Evolutionary conservation across 306 rosid genomes (phyloP).

Genomic region (Malus orientalis): DNA sequence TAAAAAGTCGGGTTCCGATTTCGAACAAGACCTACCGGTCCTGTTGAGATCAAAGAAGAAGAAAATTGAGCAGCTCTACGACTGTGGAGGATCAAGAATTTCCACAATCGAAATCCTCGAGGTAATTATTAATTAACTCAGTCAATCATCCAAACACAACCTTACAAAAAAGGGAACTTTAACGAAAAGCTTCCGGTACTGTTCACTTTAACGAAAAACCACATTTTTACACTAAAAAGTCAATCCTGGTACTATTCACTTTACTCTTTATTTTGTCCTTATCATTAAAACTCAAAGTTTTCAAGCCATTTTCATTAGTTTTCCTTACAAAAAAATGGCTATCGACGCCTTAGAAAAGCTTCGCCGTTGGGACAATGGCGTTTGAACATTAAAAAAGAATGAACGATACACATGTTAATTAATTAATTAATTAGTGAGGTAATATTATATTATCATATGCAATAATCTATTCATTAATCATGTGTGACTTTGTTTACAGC

Average conservation of each 20-base stretch:
- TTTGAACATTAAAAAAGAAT: background rate
- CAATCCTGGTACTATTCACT: no score
- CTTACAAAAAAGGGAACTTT: background rate
- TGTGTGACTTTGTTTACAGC: constrained; percentile 29
- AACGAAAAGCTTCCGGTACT: no score
- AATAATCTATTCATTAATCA: background rate
- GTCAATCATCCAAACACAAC: background rate
- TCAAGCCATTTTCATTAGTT: no score
- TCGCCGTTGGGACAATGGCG: background rate
- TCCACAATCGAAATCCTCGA: constrained; percentile 67
- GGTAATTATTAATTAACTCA: constrained; percentile 22
- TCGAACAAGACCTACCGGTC: constrained; percentile 47
- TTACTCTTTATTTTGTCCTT: no score
- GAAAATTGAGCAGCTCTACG: constrained; percentile 39
- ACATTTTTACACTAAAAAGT: no score
- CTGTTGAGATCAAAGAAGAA: constrained; percentile 71
- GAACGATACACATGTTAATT: background rate
- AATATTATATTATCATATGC: background rate
- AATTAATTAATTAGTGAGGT: background rate
- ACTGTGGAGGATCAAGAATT: constrained; percentile 37
- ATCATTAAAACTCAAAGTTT: no score
- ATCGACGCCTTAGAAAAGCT: background rate
- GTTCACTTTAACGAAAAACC: no score
- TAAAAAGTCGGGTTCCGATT: constrained; percentile 21
- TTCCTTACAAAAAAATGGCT: no score